A percentile compares a stretch with the other conserved stretches of the same genome.
Conservation (phyloP, 2,329 filamentous ascomycete genomes). For the Fusarium secorum region DNA sequence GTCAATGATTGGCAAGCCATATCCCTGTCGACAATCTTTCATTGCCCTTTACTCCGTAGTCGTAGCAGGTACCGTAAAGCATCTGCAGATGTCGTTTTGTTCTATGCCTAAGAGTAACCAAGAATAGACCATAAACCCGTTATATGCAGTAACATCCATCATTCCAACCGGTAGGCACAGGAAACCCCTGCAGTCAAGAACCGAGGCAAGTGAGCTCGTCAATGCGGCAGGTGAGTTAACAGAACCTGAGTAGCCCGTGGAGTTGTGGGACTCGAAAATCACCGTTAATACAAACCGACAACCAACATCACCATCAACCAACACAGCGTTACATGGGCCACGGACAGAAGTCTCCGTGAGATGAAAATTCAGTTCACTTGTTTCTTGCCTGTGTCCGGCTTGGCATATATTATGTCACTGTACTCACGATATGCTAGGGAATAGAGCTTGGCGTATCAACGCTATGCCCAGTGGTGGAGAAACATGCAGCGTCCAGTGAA, state of each 20-base stretch:
- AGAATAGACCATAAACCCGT: no score
- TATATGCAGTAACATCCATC: not conserved
- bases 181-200: not conserved
- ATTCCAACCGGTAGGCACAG: fast-evolving
- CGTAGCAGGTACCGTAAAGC: no score
- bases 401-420: not conserved
- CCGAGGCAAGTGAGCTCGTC: not conserved
- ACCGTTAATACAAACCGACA: not conserved
- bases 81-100: no score
- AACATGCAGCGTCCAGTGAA: not conserved
- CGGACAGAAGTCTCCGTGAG: not conserved
- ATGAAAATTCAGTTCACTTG: not conserved
- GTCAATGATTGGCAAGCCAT: not conserved
- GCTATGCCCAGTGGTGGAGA: not conserved
- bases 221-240: not conserved
- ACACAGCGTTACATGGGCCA: not conserved
- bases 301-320: not conserved
- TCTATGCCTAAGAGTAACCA: not conserved
- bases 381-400: not conserved
- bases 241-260: not conserved
- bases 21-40: not conserved
- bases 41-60: no score
- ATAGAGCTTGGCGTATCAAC: not conserved
- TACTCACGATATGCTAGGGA: not conserved
- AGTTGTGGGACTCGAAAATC: not conserved